Evolutionary conservation across 1,284 basidiomycete genomes (phyloP).

Genomic region (Sporisorium sorghi): DNA sequence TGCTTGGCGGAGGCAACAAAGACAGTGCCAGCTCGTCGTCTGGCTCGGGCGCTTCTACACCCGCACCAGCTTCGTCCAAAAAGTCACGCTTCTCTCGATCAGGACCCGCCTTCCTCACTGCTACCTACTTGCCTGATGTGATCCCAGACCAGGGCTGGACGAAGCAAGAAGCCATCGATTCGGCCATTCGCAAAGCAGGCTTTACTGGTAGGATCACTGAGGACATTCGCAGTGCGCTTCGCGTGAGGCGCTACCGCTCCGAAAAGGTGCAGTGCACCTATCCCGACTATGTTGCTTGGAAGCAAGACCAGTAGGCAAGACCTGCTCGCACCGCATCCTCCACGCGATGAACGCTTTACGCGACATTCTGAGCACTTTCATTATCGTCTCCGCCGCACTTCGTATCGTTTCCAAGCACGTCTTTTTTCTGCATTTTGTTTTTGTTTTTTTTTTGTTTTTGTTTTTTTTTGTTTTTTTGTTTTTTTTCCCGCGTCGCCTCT

Average conservation of each 20-base stretch:
- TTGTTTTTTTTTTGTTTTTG: too few relatives aligned
- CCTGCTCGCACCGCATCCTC: background rate
- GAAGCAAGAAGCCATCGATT: conserved; percentile 86
- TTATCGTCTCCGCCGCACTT: too few relatives aligned
- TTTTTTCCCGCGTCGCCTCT: background rate
- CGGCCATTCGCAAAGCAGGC: conserved; percentile 90
- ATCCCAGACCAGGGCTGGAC: conserved; percentile 93
- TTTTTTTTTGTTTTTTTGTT: background rate
- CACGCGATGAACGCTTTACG: too few relatives aligned
- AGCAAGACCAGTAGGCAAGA: conserved; percentile 7
- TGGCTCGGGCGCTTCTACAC: conserved; percentile 68
- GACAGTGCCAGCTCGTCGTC: conserved; percentile 76
- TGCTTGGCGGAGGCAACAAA: conserved; percentile 25
- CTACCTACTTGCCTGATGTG: conserved; percentile 95
- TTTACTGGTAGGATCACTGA: conserved; percentile 83
- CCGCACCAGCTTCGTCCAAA: conserved; percentile 18
- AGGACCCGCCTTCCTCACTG: conserved; percentile 75
- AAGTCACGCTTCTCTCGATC: conserved; percentile 11
- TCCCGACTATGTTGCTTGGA: conserved; percentile 75
- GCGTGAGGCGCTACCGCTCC: conserved; percentile 86
- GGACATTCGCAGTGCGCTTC: conserved; percentile 80
- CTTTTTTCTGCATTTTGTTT: background rate
- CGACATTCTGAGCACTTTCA: too few relatives aligned
- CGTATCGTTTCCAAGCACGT: too few relatives aligned
- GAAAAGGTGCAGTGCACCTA: conserved; percentile 79